A percentile compares a stretch with the other conserved stretches of the same genome.
Conservation (phyloP, 495 filamentous ascomycete genomes). For the Aspergillus ostianus region DNA sequence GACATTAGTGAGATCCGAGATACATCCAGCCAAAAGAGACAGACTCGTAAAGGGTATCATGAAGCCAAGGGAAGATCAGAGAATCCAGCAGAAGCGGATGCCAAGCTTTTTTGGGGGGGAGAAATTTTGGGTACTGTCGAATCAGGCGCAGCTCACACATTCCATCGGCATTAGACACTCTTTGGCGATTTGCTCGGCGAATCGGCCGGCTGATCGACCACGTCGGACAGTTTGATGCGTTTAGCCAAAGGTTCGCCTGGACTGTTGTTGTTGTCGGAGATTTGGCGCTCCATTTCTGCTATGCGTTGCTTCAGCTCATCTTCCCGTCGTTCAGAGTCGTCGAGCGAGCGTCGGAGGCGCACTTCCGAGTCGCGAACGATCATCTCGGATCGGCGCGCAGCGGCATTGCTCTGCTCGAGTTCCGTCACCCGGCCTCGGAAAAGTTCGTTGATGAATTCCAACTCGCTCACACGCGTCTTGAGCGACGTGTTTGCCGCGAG, state of each 20-base stretch:
- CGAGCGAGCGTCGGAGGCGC: slow-evolving; percentile 64
- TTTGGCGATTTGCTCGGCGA: slow-evolving; percentile 40
- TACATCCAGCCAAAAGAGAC: slow-evolving; percentile 37
- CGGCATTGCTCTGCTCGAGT: slow-evolving; percentile 75
- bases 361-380: slow-evolving; percentile 56
- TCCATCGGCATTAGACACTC: slow-evolving; percentile 27
- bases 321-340: slow-evolving; percentile 73
- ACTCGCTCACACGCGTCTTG: slow-evolving; percentile 86
- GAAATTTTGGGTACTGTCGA: background rate
- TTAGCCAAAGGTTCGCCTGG: slow-evolving; percentile 47
- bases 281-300: slow-evolving; percentile 72
- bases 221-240: slow-evolving; percentile 42
- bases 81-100: slow-evolving; percentile 22
- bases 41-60: slow-evolving; percentile 48
- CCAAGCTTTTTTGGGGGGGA: slow-evolving; percentile 11
- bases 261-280: slow-evolving; percentile 41
- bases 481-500: slow-evolving; percentile 74
- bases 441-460: slow-evolving; percentile 94
- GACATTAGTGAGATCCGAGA: slow-evolving; percentile 25
- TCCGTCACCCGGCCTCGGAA: slow-evolving; percentile 86
- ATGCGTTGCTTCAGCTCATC: slow-evolving; percentile 79
- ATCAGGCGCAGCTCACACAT: background rate
- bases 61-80: slow-evolving; percentile 37
- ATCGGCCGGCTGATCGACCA: slow-evolving; percentile 42
- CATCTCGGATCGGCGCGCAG: slow-evolving; percentile 60